Evolutionary conservation across 2,329 filamentous ascomycete genomes (phyloP).

Genomic region (Colletotrichum chlorophyti): DNA sequence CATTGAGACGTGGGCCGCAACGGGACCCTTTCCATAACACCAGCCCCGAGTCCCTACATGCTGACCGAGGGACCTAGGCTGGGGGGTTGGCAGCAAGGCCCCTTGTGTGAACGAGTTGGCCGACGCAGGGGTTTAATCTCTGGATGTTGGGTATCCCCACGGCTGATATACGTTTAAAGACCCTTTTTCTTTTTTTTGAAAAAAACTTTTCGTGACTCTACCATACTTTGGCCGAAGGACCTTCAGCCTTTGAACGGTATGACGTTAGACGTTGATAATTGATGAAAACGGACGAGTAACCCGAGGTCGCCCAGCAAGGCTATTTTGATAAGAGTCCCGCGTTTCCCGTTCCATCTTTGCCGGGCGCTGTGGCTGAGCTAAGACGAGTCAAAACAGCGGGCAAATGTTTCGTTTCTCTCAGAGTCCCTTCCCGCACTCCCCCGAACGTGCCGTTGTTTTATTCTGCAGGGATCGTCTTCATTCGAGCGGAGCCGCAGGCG

Average conservation of each 20-base stretch:
- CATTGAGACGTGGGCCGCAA: conserved; percentile 7
- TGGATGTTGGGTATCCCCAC: too few relatives aligned
- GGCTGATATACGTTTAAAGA: too few relatives aligned
- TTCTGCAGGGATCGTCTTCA: conserved; percentile 6
- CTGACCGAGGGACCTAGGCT: neutral
- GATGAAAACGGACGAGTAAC: too few relatives aligned
- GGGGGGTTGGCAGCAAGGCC: neutral
- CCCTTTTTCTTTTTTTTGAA: too few relatives aligned
- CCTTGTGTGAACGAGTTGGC: conserved; percentile 4
- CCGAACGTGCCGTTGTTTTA: conserved; percentile 4
- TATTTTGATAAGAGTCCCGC: conserved; percentile 12
- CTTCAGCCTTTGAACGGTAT: conserved; percentile 18
- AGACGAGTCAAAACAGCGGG: conserved; percentile 10
- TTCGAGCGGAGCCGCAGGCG: conserved; percentile 15
- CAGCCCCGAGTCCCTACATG: neutral
- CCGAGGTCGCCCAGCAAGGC: too few relatives aligned
- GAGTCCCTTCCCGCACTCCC: neutral
- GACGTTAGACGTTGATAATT: too few relatives aligned
- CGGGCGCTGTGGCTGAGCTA: conserved; percentile 21
- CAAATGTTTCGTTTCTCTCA: conserved; percentile 21
- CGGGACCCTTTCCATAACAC: conserved; percentile 3
- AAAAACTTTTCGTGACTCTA: too few relatives aligned
- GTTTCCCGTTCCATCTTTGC: conserved; percentile 15
- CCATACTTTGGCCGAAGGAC: too few relatives aligned
- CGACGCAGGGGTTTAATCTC: too few relatives aligned